Evolutionary conservation across 306 rosid genomes (phyloP).

Genomic region (Fragaria ananassa): DNA sequence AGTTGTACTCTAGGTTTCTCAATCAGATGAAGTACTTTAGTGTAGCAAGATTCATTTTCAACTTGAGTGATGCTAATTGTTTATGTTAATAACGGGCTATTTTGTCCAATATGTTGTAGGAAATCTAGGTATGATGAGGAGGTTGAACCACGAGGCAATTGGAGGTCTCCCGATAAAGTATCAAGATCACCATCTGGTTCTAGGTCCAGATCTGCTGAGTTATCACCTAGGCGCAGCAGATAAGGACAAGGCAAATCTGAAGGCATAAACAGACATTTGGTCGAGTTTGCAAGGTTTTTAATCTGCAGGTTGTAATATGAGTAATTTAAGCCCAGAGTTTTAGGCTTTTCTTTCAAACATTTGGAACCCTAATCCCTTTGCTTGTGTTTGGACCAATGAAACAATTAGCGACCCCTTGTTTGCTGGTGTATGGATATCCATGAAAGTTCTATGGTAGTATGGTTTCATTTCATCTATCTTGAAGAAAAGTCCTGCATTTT

Average conservation of each 20-base stretch:
- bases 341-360: constrained; percentile 24
- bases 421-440: neutral
- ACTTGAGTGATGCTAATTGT: neutral
- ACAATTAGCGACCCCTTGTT: neutral
- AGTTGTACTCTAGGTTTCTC: neutral
- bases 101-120: constrained; percentile 33
- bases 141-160: constrained; percentile 48
- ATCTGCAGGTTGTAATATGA: constrained; percentile 8
- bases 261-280: neutral
- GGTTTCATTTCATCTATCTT: neutral
- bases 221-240: constrained; percentile 71
- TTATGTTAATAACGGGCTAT: neutral
- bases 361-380: neutral
- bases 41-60: neutral
- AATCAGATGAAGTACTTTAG: neutral
- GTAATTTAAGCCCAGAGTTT: constrained; percentile 19
- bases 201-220: constrained; percentile 66
- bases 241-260: constrained; percentile 12
- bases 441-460: neutral
- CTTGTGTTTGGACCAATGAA: neutral
- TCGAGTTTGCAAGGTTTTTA: neutral
- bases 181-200: constrained; percentile 89
- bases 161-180: constrained; percentile 64
- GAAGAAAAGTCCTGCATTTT: neutral
- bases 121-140: constrained; percentile 59